A percentile compares a stretch with the other conserved stretches of the same genome.
Evolutionary conservation across 192 early-diverging fungal species (phyloP).

Genomic region (Backusella parvicylindrica): DNA sequence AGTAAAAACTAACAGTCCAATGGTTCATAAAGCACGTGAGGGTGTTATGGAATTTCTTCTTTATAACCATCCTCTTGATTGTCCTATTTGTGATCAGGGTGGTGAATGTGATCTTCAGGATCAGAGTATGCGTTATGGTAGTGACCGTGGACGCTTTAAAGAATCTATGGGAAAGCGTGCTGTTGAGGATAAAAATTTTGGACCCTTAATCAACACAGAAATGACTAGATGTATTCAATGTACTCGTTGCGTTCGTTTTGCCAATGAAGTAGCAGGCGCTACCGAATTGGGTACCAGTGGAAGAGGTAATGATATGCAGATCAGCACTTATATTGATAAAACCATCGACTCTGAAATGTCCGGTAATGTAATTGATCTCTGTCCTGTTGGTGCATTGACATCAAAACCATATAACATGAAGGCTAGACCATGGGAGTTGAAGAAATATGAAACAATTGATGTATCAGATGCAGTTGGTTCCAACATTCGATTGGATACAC

Average conservation of each 20-base stretch:
- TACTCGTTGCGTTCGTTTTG: constrained; percentile 96
- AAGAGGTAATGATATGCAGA: constrained; percentile 98
- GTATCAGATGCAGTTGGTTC: constrained; percentile 91
- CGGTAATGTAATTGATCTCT: constrained; percentile 95
- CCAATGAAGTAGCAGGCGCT: constrained; percentile 96
- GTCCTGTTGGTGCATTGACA: constrained; percentile 96
- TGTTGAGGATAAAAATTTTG: constrained; percentile 95
- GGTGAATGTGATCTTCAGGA: constrained; percentile 99
- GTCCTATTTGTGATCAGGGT: constrained; percentile 98
- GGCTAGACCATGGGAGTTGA: constrained; percentile 94
- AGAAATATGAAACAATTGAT: constrained; percentile 93
- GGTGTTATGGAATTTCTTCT: constrained; percentile 91
- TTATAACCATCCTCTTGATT: constrained; percentile 97
- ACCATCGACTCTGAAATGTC: constrained; percentile 91
- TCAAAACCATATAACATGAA: constrained; percentile 94
- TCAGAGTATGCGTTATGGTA: constrained; percentile 93
- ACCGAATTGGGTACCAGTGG: constrained; percentile 92
- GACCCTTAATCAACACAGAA: constrained; percentile 90
- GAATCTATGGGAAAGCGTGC: constrained; percentile 89
- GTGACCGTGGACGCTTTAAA: constrained; percentile 84
- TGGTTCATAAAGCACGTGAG: constrained; percentile 95
- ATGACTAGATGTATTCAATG: constrained; percentile 99
- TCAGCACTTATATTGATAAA: constrained; percentile 91
- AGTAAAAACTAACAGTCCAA: constrained; percentile 88
- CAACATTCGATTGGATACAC: constrained; percentile 93